Evolutionary conservation across 768 basidiomycete species (phyloP), one percentile per base, ranked within the genome.

Genomic region (Sporobolomyces phaffii): DNA sequence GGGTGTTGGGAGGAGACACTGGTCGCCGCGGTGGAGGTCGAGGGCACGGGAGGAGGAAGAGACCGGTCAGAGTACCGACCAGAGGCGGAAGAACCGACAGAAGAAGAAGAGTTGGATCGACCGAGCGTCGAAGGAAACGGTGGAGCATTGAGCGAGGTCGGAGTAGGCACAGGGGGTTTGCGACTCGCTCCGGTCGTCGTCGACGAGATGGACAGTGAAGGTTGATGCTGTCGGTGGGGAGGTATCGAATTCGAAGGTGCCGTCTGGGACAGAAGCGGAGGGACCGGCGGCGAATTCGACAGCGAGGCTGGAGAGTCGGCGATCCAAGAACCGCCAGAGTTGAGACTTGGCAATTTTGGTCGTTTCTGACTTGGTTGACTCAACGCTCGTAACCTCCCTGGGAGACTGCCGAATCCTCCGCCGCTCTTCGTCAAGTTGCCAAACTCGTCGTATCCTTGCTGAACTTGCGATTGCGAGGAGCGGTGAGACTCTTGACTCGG

Each of bases 281-380:
- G 56, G 15, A n/a, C 50, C 28, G 29, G 57, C 17, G 10, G 67
- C 26, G 43, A 62, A 28, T 28, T 63, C 51, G 24, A 47, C 40
- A 24, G 40, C 53, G 61, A 5, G 10, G 40, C 11, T 10, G 51
- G 9, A 15, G 50, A 17, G 7, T 59, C 59, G 5, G 52, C 14
- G 24, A 38, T 31, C 48, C 48, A 50, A 13, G 59, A 60, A n/a
- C n/a, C n/a, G 20, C 58, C 58, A 13, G 28, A 22, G 29, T 5
- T 10, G 40, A 2, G 31, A 14, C 10, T 31, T 0, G 38, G 26
- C 14, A 73, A 28, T 22, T 59, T 52, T 11, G 73, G 73, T 13
- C 70, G 65, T 34, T 73, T 73, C 33, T 48, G 44, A 1, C 45
- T 49, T 3, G 73, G 67, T 40, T 69, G 70, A 3, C 60, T 61